A percentile compares a stretch with the other conserved stretches of the same genome.
Evolutionary conservation across 352 stramenopile genomes (phyloP).

Genomic region (Globisporangium barbulae): DNA sequence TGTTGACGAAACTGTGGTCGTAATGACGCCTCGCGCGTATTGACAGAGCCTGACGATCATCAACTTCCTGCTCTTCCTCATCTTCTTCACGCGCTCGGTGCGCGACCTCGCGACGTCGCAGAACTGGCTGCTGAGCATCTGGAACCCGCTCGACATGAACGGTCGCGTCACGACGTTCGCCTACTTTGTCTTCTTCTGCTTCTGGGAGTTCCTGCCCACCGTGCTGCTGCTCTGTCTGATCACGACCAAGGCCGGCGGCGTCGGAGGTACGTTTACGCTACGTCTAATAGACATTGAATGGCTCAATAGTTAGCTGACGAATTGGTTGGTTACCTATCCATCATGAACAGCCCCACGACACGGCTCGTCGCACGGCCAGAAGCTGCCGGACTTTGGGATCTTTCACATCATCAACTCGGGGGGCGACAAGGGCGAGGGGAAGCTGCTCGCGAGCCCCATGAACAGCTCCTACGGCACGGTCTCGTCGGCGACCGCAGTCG

Average conservation of each 20-base stretch:
- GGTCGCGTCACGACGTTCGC: constrained; percentile 72
- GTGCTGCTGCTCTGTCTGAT: constrained; percentile 77
- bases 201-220: constrained; percentile 85
- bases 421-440: constrained; percentile 23
- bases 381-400: constrained; percentile 81
- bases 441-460: constrained; percentile 64
- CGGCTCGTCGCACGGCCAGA: constrained; percentile 42
- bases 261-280: constrained; percentile 45
- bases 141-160: constrained; percentile 86
- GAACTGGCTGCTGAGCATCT: constrained; percentile 83
- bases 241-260: constrained; percentile 75
- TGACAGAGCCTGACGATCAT: constrained; percentile 70
- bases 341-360: constrained; percentile 53
- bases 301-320: neutral
- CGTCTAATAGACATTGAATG: neutral
- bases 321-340: no score
- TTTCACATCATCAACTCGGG: constrained; percentile 85
- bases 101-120: constrained; percentile 79
- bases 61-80: constrained; percentile 75
- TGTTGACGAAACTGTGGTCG: neutral
- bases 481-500: constrained; percentile 32
- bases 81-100: constrained; percentile 79
- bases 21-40: constrained; percentile 10
- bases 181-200: constrained; percentile 86
- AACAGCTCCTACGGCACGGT: constrained; percentile 53